phyloP scores from a whole-genome alignment of 106 monocot species.

The Dendrobium catenatum region DNA sequence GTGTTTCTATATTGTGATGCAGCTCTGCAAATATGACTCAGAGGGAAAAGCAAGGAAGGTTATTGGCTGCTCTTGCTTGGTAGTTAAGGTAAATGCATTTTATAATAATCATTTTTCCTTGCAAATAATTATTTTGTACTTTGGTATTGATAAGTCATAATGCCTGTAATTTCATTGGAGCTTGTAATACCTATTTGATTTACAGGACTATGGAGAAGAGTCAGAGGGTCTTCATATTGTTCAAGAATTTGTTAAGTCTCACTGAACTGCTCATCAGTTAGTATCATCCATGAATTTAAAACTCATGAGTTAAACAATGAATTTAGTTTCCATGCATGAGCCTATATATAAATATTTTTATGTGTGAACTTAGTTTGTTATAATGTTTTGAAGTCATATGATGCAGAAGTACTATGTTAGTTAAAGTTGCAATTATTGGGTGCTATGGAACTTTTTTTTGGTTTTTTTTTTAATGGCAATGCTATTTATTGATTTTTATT shows the following conservation, averaged over 20 bases:
- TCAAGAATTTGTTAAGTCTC: slow-evolving; percentile 21
- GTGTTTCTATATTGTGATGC: not conserved
- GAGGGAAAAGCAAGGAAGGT: slow-evolving; percentile 50
- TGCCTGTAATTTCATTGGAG: not conserved
- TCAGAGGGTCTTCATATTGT: slow-evolving; percentile 27
- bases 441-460: too few species aligned
- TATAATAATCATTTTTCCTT: not conserved
- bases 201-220: slow-evolving; percentile 28
- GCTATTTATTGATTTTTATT: too few species aligned
- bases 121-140: not conserved
- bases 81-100: slow-evolving; percentile 22
- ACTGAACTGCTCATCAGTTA: not conserved
- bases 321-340: not conserved
- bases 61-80: slow-evolving; percentile 34
- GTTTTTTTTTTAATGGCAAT: too few species aligned
- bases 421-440: too few species aligned
- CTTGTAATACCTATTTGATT: not conserved
- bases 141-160: not conserved
- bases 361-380: too few species aligned
- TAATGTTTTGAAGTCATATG: too few species aligned
- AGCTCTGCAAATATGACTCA: slow-evolving; percentile 43
- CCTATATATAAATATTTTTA: too few species aligned
- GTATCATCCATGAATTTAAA: not conserved
- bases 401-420: too few species aligned
- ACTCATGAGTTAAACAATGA: not conserved